These are phyloP conservation scores for Geranium brycei DNA, from an alignment of 345 rosid genomes.

Conservation along the genomic window DNA sequence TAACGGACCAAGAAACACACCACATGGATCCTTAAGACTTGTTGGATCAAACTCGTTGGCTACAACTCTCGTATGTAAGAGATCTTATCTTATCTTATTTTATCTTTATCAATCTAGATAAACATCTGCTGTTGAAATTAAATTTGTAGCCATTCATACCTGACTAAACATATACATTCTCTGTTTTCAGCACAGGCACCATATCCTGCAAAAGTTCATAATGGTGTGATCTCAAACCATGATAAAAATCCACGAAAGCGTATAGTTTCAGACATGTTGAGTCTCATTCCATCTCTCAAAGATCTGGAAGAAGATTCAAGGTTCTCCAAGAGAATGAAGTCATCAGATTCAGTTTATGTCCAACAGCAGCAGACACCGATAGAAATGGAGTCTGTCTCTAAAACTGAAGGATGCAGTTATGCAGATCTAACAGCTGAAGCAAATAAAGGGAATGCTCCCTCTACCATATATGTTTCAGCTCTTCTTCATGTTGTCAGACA, in stretches of 20 bases:
- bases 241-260: slow-evolving; percentile 52
- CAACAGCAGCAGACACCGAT: slow-evolving; percentile 29
- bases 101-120: neutral
- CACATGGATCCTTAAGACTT: slow-evolving; percentile 31
- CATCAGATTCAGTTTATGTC: slow-evolving; percentile 22
- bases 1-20: slow-evolving; percentile 33
- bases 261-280: slow-evolving; percentile 53
- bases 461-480: slow-evolving; percentile 70
- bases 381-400: slow-evolving; percentile 30
- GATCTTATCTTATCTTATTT: slow-evolving; percentile 21
- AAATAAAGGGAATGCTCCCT: slow-evolving; percentile 79
- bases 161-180: slow-evolving; percentile 18
- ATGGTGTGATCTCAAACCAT: slow-evolving; percentile 28
- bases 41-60: slow-evolving; percentile 33
- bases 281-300: slow-evolving; percentile 71
- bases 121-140: slow-evolving; percentile 2
- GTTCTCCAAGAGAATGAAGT: slow-evolving; percentile 41
- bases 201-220: slow-evolving; percentile 23
- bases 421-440: slow-evolving; percentile 84
- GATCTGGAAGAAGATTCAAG: slow-evolving; percentile 27
- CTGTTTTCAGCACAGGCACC: slow-evolving; percentile 42
- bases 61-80: slow-evolving; percentile 75
- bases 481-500: slow-evolving; percentile 91
- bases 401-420: slow-evolving; percentile 49
- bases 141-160: slow-evolving; percentile 10